Evolutionary conservation across 495 filamentous ascomycete genomes (phyloP).

Genomic region (Clavariopsis aquatica): DNA sequence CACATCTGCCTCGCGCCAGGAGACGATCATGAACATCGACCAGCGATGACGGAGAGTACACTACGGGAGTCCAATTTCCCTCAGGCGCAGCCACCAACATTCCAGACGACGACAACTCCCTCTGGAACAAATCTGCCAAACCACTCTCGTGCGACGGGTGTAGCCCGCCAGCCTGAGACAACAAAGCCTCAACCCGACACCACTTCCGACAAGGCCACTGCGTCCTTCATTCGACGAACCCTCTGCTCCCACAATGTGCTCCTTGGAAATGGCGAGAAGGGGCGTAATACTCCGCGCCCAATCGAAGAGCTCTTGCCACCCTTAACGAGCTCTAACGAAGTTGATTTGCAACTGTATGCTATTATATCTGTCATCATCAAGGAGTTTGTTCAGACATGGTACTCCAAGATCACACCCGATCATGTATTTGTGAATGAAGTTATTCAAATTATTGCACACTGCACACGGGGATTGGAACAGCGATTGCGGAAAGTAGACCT

Average conservation of each 20-base stretch:
- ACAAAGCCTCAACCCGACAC: conserved; percentile 43
- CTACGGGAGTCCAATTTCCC: conserved; percentile 24
- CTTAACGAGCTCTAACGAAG: conserved; percentile 86
- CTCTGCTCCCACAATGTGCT: conserved; percentile 59
- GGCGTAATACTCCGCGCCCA: conserved; percentile 51
- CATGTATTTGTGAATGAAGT: conserved; percentile 83
- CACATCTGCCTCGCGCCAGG: neutral
- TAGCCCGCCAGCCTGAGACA: conserved; percentile 22
- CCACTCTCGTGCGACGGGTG: conserved; percentile 18
- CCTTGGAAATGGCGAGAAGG: conserved; percentile 38
- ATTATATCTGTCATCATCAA: conserved; percentile 83
- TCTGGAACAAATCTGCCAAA: conserved; percentile 12
- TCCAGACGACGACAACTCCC: conserved; percentile 10
- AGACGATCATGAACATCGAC: conserved; percentile 23
- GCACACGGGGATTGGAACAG: conserved; percentile 82
- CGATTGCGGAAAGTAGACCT: conserved; percentile 79
- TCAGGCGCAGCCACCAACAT: conserved; percentile 23
- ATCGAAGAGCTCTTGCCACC: conserved; percentile 84
- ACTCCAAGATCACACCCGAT: conserved; percentile 86
- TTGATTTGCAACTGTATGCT: conserved; percentile 90
- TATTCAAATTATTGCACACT: conserved; percentile 84
- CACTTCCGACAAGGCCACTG: conserved; percentile 59
- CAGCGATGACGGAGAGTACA: conserved; percentile 31
- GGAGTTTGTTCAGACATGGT: conserved; percentile 91
- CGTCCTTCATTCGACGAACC: conserved; percentile 63